Conservation (phyloP, 345 rosid species). For the Salix purpurea region DNA sequence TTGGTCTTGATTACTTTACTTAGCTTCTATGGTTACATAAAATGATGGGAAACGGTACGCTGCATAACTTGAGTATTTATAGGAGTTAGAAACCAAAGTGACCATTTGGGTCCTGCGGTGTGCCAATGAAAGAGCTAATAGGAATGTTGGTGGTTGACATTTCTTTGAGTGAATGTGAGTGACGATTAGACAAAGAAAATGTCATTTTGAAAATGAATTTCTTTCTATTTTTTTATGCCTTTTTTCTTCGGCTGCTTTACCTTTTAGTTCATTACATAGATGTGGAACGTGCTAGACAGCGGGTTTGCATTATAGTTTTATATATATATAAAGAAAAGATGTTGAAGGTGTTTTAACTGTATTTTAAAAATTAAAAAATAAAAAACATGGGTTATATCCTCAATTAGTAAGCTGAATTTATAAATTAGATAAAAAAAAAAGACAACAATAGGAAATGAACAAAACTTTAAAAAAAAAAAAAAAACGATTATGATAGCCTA, state of each 20-base stretch:
- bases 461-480: too few species aligned
- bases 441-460: too few species aligned
- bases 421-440: too few species aligned
- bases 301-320: too few species aligned
- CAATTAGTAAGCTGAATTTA: too few species aligned
- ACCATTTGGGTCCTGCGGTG: background rate
- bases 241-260: background rate
- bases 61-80: slow-evolving; percentile 27
- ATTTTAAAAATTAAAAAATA: too few species aligned
- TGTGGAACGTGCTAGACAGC: too few species aligned
- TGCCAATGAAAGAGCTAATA: slow-evolving; percentile 16
- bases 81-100: background rate
- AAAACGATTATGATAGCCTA: too few species aligned
- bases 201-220: slow-evolving; percentile 33
- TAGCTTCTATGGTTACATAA: slow-evolving; percentile 27
- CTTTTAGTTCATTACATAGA: background rate
- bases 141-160: slow-evolving; percentile 44
- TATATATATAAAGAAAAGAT: too few species aligned
- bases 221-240: background rate
- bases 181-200: slow-evolving; percentile 30
- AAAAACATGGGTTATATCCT: too few species aligned
- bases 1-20: background rate
- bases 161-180: slow-evolving; percentile 13
- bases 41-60: slow-evolving; percentile 46
- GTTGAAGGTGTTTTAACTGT: too few species aligned